Evolutionary conservation across 2,329 filamentous ascomycete species (phyloP), one percentile per base, ranked within the genome.

Genomic region (Neonectria sp.): DNA sequence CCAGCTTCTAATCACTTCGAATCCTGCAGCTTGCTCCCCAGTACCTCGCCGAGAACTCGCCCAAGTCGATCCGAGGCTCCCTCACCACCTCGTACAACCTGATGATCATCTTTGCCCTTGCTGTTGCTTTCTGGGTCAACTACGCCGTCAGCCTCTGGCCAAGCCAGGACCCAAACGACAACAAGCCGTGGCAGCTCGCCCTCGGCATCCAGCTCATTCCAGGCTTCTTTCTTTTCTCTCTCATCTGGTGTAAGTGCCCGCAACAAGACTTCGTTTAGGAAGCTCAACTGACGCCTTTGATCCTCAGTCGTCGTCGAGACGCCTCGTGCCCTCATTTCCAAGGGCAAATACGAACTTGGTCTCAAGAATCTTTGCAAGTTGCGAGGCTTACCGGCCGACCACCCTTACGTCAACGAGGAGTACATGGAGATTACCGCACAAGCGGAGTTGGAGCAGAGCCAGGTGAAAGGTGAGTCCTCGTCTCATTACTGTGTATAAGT

Each of bases 331-430:
- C 65, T 84, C 4, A 80, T 84, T 57, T 73, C 79, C 3, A 76
- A 76, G 17, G 81, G 80, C 2, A 78, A 79, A 56, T 65, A 74
- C 9, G 80, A 81, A 25, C 40, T 76, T 6, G 82, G 80, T 0
- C 73, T 83, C 5, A 65, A 72, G 55, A 81, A 80, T 31, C 75
- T 84, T 3, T 79, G 76, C 71, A 79, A 77, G 43, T 72, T 84
- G n/a, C 76, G 82, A 31, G 77, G 79, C 3, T 75, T 84, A 2
- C 77, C 80, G 2, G 76, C 77, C 3, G 77, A 81, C 25, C 79
- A 84, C 63, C 77, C 78, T 0, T 83, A 82, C 52, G 70, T 84
- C 4, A 73, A 77, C 9, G 71, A 79, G 25, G 83, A 84, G 67
- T 74, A 76, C 60, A 71, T 69, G 27, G 75, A 73, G 25, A 79